Base-by-base conservation (phyloP, 805 yeast species). In the Scheffersomyces amazonensis region DNA sequence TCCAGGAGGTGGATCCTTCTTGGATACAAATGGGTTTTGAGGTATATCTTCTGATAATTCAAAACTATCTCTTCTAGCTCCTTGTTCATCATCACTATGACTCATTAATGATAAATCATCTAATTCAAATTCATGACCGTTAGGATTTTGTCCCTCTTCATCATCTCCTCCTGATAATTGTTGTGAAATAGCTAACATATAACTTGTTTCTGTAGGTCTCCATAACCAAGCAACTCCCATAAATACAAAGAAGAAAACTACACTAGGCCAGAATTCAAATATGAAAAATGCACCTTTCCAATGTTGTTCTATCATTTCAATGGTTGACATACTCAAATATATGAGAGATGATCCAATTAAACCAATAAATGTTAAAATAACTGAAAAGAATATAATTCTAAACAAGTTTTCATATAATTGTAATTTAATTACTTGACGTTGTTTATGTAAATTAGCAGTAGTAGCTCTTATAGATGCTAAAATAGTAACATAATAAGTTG, bases 171-270 rank as follows among this genome's bases (percentile, higher is more conserved):
- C 84, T 47, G 96, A 93, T 32, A 93, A 71, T 65, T 93, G 98
- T 37, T 88, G 87, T 2, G 96, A 87, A 45, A 90, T 90, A 10
- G 97, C 98, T 55, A 93, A 77, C 78, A 95, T 83, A 54, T 90
- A 86, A 41, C 96, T 89, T 29, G 96, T 88, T 50, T 85, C 93
- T 0, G 97, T 91, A 37, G 99, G 99, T 62, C 99, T 83, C 99
- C 99, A 93, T 46, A 93, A 77, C 69, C 89, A 79, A 4, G 96
- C 87, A 46, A 93, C 73, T 8, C 89, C 78, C 52, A 83, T 76
- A 59, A 93, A 90, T 27, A 90, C 90, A 34, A 82, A 64, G 55
- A 86, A 87, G 65, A 88, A 93, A 11, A 89, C 83, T 34, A 88
- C 75, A 34, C 95, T 82, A 28, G 96, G 96, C 96, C 98, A 90